Evolutionary conservation across 2,329 filamentous ascomycete species (phyloP).

Genomic region (Zymoseptoria brevis): DNA sequence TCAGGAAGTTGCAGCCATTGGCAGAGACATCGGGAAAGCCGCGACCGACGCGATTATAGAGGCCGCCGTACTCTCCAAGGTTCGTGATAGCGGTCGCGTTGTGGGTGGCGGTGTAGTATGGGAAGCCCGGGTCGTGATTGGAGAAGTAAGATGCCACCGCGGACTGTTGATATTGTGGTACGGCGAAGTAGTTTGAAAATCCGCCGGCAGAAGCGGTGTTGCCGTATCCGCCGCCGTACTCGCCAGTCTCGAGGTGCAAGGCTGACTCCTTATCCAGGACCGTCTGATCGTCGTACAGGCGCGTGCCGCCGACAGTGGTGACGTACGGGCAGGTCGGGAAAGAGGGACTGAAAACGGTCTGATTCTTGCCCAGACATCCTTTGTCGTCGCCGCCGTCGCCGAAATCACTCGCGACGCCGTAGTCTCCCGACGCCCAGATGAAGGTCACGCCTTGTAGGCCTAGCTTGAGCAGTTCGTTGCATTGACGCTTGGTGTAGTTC

Average conservation of each 20-base stretch:
- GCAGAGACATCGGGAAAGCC: conserved; percentile 33
- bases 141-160: conserved; percentile 31
- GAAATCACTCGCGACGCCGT: conserved; percentile 21
- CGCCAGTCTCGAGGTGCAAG: conserved; percentile 6
- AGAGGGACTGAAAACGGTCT: conserved; percentile 17
- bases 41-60: conserved; percentile 26
- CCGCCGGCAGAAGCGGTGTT: conserved; percentile 14
- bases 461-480: conserved; percentile 38
- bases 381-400: conserved; percentile 18
- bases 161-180: conserved; percentile 27
- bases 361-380: conserved; percentile 20
- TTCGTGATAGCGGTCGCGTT: conserved; percentile 13
- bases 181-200: conserved; percentile 29
- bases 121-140: conserved; percentile 17
- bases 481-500: conserved; percentile 42
- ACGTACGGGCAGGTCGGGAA: conserved; percentile 20
- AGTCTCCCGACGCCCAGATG: conserved; percentile 2
- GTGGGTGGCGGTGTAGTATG: conserved; percentile 16
- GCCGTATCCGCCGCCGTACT: not conserved
- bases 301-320: conserved; percentile 36
- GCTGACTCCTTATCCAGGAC: conserved; percentile 16
- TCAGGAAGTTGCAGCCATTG: conserved; percentile 35
- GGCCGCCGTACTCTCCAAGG: conserved; percentile 16
- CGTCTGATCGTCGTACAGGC: conserved; percentile 29
- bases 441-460: conserved; percentile 38